phyloP scores from a whole-genome alignment of 2,329 filamentous ascomycete species.

The Curvularia eragrostidis region DNA sequence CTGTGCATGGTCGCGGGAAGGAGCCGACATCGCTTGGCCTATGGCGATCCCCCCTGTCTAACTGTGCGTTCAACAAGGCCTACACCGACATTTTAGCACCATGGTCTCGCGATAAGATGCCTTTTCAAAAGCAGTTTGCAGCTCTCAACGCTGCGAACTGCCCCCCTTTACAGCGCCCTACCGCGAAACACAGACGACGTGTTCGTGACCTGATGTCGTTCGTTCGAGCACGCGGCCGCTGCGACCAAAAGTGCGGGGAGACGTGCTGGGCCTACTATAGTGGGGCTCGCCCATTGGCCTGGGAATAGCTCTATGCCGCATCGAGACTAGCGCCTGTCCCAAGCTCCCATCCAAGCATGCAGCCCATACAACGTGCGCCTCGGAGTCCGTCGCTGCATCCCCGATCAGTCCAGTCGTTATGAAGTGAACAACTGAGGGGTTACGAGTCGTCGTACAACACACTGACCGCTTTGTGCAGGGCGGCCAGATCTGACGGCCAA shows the following conservation, averaged over 20 bases:
- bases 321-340: conserved; percentile 8
- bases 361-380: conserved; percentile 13
- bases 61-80: conserved; percentile 20
- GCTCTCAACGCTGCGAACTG: background rate
- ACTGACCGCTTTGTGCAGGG: conserved; percentile 18
- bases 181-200: background rate
- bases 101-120: background rate
- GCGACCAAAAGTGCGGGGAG: conserved; percentile 21
- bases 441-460: conserved; percentile 12
- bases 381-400: conserved; percentile 22
- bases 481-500: conserved; percentile 15
- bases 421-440: conserved; percentile 6
- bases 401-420: conserved; percentile 16
- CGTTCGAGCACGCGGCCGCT: conserved; percentile 8
- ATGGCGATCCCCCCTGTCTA: conserved; percentile 21
- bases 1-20: conserved; percentile 19
- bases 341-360: conserved; percentile 12
- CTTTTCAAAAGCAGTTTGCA: background rate
- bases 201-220: conserved; percentile 5
- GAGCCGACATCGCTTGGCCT: conserved; percentile 22
- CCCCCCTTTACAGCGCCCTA: background rate
- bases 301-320: conserved; percentile 7
- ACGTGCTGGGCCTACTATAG: conserved; percentile 9
- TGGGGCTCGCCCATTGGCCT: conserved; percentile 22
- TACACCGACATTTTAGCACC: conserved; percentile 30